These are phyloP conservation scores for Guyanaporus albipodus DNA, from an alignment of 768 basidiomycete genomes.

Conservation along the genomic window DNA sequence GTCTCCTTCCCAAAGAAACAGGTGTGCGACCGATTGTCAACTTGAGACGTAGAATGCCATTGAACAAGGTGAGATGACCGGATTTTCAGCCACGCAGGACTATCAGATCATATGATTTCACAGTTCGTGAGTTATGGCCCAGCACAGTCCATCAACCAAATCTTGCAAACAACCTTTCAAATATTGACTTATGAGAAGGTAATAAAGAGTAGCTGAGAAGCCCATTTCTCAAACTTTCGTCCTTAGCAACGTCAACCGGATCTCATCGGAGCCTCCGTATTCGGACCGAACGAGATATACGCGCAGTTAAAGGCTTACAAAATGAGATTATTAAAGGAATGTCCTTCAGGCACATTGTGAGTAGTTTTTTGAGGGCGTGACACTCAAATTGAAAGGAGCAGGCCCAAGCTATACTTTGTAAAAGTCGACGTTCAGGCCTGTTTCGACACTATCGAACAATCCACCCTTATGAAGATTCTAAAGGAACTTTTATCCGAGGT, in stretches of 20 bases:
- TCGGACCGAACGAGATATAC: slow-evolving; percentile 82
- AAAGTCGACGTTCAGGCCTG: slow-evolving; percentile 96
- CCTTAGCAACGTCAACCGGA: slow-evolving; percentile 56
- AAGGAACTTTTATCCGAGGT: slow-evolving; percentile 72
- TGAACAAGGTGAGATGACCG: slow-evolving; percentile 26
- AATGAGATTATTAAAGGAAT: slow-evolving; percentile 37
- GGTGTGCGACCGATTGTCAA: slow-evolving; percentile 96
- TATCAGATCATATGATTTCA: background rate
- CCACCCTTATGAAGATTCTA: slow-evolving; percentile 75
- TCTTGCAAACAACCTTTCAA: slow-evolving; percentile 79
- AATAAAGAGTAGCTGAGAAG: background rate
- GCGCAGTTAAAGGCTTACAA: slow-evolving; percentile 70
- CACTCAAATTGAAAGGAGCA: slow-evolving; percentile 27
- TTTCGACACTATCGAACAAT: slow-evolving; percentile 94
- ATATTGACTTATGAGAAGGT: slow-evolving; percentile 90
- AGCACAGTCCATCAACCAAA: slow-evolving; percentile 78
- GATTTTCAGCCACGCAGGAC: background rate
- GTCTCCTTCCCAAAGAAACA: slow-evolving; percentile 90
- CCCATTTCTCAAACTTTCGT: background rate
- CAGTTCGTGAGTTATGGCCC: slow-evolving; percentile 31
- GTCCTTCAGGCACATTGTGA: slow-evolving; percentile 49
- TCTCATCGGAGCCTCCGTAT: slow-evolving; percentile 76
- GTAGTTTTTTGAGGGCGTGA: slow-evolving; percentile 8
- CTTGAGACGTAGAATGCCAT: slow-evolving; percentile 52
- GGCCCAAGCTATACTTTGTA: slow-evolving; percentile 90